Conservation (phyloP, 2,329 filamentous ascomycete genomes). For the Aspergillus nomiae region DNA sequence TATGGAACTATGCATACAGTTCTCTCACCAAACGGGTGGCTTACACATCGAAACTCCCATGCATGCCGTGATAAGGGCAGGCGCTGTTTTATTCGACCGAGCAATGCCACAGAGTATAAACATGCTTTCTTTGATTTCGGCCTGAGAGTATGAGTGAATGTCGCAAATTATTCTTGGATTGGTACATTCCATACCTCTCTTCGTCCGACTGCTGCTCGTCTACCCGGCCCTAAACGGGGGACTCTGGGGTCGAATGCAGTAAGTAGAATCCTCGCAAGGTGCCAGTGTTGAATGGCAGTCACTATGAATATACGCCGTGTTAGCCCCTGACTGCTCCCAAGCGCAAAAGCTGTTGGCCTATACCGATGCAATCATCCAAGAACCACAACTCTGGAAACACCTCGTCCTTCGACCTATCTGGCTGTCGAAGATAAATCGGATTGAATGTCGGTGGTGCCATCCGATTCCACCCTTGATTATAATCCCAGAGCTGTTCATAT, state of each 20-base stretch:
- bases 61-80: constrained; percentile 12
- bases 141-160: not conserved
- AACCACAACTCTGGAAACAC: constrained; percentile 61
- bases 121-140: constrained; percentile 9
- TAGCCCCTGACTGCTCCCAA: not conserved
- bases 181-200: not conserved
- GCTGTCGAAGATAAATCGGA: constrained; percentile 54
- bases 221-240: constrained; percentile 24
- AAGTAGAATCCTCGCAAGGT: constrained; percentile 59
- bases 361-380: constrained; percentile 49
- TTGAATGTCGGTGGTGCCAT: constrained; percentile 54
- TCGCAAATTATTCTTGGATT: not conserved
- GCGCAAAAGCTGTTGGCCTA: too few relatives aligned
- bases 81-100: constrained; percentile 13
- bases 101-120: constrained; percentile 15
- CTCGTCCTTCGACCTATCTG: constrained; percentile 32
- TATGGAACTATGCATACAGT: not conserved
- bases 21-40: not conserved
- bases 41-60: constrained; percentile 17
- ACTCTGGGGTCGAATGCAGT: constrained; percentile 54
- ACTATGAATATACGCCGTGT: constrained; percentile 41
- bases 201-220: not conserved
- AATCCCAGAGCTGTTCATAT: constrained; percentile 24
- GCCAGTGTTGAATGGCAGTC: constrained; percentile 61
- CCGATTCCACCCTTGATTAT: constrained; percentile 45